These are phyloP conservation scores for Solanum neorickii DNA, from an alignment of 257 asterid genomes.

Conservation along the genomic window DNA sequence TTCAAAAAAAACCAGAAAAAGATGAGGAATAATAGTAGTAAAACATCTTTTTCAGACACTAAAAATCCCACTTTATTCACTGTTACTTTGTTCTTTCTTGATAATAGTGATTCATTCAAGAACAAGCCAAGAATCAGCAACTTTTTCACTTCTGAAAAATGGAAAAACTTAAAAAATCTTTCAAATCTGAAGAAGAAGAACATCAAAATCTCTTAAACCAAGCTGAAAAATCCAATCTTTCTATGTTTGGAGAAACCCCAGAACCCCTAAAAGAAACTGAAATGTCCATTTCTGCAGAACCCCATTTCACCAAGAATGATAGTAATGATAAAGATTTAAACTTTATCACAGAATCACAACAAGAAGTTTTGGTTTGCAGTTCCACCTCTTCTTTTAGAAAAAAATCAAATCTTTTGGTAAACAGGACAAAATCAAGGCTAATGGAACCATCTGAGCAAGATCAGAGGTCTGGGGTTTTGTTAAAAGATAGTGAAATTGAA, in stretches of 20 bases:
- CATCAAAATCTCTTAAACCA: constrained; percentile 9
- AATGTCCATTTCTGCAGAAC: neutral
- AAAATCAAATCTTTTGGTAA: constrained; percentile 36
- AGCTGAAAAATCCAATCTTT: neutral
- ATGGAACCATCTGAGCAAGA: constrained; percentile 45
- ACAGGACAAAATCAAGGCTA: constrained; percentile 49
- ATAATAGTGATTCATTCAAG: neutral
- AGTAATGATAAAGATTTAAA: constrained; percentile 20
- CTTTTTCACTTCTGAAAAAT: neutral
- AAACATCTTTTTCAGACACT: neutral
- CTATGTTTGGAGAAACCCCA: neutral
- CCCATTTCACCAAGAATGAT: neutral
- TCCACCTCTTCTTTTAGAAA: constrained; percentile 40
- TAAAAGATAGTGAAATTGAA: constrained; percentile 41
- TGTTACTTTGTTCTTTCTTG: neutral
- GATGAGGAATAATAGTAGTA: neutral
- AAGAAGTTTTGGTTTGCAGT: constrained; percentile 44
- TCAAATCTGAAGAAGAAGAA: constrained; percentile 15
- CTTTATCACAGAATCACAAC: constrained; percentile 22
- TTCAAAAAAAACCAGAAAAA: neutral
- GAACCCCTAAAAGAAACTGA: neutral
- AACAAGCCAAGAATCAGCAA: neutral
- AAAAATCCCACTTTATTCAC: neutral
- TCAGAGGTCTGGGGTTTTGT: constrained; percentile 35
- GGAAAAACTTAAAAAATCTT: constrained; percentile 19